A percentile compares a stretch with the other conserved stretches of the same genome.
phyloP scores from a whole-genome alignment of 2,329 filamentous ascomycete species.

The Aquanectria penicillioides region DNA sequence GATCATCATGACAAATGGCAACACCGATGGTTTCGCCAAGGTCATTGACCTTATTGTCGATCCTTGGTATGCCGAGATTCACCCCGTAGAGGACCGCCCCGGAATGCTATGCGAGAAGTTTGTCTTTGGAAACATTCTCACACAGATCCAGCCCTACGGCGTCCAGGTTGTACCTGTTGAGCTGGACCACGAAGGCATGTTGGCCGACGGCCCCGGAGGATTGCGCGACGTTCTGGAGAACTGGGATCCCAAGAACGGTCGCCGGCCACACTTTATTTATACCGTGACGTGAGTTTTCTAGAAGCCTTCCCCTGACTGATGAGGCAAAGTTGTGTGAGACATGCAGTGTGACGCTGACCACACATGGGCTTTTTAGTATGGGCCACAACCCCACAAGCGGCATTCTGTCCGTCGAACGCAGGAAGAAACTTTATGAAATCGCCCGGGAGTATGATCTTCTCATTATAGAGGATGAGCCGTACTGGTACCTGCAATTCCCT shows the following conservation, averaged over 20 bases:
- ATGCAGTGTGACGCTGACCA: slow-evolving; percentile 3
- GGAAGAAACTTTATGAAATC: slow-evolving; percentile 81
- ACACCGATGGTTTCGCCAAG: slow-evolving; percentile 88
- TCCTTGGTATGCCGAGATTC: slow-evolving; percentile 75
- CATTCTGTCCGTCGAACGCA: slow-evolving; percentile 76
- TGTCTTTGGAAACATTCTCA: slow-evolving; percentile 80
- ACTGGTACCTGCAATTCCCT: slow-evolving; percentile 94
- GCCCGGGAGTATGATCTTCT: slow-evolving; percentile 88
- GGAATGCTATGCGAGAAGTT: slow-evolving; percentile 83
- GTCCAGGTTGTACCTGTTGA: slow-evolving; percentile 78
- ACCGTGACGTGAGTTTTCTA: slow-evolving; percentile 78
- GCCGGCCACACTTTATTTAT: slow-evolving; percentile 85
- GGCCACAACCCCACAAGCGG: slow-evolving; percentile 90
- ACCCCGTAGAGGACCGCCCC: slow-evolving; percentile 76
- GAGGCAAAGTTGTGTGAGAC: not conserved
- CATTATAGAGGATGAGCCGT: slow-evolving; percentile 94
- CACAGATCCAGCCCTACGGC: slow-evolving; percentile 72
- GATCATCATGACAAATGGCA: slow-evolving; percentile 81
- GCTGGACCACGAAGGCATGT: slow-evolving; percentile 84
- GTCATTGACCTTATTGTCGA: slow-evolving; percentile 79
- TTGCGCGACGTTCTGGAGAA: slow-evolving; percentile 81
- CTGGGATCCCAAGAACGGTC: slow-evolving; percentile 81
- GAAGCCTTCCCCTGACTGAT: not conserved
- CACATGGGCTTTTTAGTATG: slow-evolving; percentile 34
- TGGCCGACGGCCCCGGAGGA: slow-evolving; percentile 76